Evolutionary conservation across 2,329 filamentous ascomycete species (phyloP).

Genomic region (Gnomoniopsis sp.): DNA sequence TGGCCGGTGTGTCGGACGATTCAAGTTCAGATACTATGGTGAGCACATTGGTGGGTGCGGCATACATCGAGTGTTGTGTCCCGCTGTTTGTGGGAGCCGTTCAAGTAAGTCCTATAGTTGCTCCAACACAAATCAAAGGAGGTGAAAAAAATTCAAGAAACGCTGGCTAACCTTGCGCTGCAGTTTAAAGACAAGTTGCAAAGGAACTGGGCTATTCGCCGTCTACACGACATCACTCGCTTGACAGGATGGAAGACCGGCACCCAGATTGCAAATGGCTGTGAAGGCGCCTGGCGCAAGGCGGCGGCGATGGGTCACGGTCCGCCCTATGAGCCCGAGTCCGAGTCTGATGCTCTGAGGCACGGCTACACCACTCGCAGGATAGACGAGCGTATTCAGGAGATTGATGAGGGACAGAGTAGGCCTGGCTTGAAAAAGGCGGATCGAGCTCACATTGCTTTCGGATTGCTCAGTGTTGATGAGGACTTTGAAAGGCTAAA

Average conservation of each 20-base stretch:
- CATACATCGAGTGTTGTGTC: constrained; percentile 78
- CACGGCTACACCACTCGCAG: constrained; percentile 44
- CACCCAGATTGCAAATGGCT: constrained; percentile 75
- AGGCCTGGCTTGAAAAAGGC: constrained; percentile 58
- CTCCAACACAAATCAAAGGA: constrained; percentile 33
- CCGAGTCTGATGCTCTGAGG: constrained; percentile 27
- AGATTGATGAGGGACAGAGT: constrained; percentile 37
- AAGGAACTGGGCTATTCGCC: constrained; percentile 72
- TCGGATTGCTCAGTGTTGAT: constrained; percentile 76
- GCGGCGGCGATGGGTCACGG: constrained; percentile 70
- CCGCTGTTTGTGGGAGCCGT: constrained; percentile 84
- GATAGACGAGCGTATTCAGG: constrained; percentile 49
- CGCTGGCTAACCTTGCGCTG: constrained; percentile 12
- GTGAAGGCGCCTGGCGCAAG: constrained; percentile 80
- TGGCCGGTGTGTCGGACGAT: constrained; percentile 65
- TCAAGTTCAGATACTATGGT: constrained; percentile 53
- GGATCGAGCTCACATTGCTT: constrained; percentile 68
- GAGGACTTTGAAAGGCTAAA: constrained; percentile 66
- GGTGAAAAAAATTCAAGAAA: constrained; percentile 73
- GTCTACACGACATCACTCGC: constrained; percentile 70
- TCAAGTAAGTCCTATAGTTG: constrained; percentile 44
- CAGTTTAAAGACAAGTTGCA: constrained; percentile 59
- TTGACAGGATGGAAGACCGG: constrained; percentile 87
- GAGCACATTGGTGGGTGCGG: constrained; percentile 74
- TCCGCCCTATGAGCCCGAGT: constrained; percentile 60